A percentile compares a stretch with the other conserved stretches of the same genome.
These are phyloP conservation scores for Pleurotus sapidus DNA, from an alignment of 768 basidiomycete genomes.

Conservation along the genomic window DNA sequence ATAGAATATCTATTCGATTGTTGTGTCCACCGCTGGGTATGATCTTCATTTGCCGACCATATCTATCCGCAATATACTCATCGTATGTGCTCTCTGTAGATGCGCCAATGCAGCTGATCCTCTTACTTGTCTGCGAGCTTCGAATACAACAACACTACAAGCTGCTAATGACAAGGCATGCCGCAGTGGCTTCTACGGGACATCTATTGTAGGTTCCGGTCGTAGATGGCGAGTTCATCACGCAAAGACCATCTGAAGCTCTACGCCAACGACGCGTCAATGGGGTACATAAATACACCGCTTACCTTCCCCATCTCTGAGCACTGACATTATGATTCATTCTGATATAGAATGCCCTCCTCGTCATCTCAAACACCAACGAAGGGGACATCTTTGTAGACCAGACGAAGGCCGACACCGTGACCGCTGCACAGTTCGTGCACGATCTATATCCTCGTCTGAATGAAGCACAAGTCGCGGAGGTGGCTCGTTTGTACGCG, in stretches of 20 bases:
- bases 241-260: slow-evolving; percentile 8
- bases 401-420: slow-evolving; percentile 6
- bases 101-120: slow-evolving; percentile 12
- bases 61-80: too few species aligned
- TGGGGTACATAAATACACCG: background rate
- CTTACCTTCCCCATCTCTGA: background rate
- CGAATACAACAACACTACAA: slow-evolving; percentile 16
- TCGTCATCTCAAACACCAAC: slow-evolving; percentile 19
- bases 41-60: background rate
- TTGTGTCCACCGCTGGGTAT: background rate
- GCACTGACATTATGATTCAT: background rate
- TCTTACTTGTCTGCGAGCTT: slow-evolving; percentile 12
- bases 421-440: slow-evolving; percentile 11
- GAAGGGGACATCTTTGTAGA: slow-evolving; percentile 24
- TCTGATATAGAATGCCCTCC: slow-evolving; percentile 12
- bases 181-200: slow-evolving; percentile 20
- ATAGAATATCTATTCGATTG: background rate
- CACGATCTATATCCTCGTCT: slow-evolving; percentile 15
- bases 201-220: slow-evolving; percentile 27
- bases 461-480: background rate
- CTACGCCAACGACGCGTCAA: background rate
- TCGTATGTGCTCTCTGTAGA: background rate
- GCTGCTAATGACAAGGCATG: slow-evolving; percentile 21
- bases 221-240: slow-evolving; percentile 28
- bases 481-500: slow-evolving; percentile 12